Percentiles rank a stretch among this genome's conserved stretches.
Conservation (phyloP, 2,329 filamentous ascomycete species). For the Botrytis pseudocinerea region DNA sequence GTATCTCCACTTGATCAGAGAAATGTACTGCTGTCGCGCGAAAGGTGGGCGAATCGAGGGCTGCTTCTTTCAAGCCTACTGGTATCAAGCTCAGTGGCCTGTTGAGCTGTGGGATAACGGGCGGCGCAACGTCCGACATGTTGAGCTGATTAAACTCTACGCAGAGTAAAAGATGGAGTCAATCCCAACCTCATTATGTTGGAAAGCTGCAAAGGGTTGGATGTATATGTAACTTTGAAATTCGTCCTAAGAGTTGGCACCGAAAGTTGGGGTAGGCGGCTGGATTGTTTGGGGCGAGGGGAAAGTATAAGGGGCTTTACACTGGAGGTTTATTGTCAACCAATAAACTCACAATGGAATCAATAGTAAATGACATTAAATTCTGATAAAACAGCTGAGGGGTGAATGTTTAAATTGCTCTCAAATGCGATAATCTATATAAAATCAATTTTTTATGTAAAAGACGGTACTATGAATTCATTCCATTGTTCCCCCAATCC, state of each 20-base stretch:
- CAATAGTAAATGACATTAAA: background rate
- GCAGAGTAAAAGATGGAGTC: slow-evolving; percentile 12
- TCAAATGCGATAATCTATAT: background rate
- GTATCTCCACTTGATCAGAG: slow-evolving; percentile 82
- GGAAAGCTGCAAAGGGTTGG: background rate
- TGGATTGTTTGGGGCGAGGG: background rate
- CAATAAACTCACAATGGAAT: background rate
- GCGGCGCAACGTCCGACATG: slow-evolving; percentile 30
- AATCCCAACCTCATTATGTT: slow-evolving; percentile 21
- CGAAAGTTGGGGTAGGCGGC: background rate
- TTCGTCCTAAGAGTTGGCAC: background rate
- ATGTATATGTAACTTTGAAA: background rate
- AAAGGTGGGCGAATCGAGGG: slow-evolving; percentile 94
- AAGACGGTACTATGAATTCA: background rate
- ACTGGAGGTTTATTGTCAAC: background rate
- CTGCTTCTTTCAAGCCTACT: slow-evolving; percentile 88
- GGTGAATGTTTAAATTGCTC: background rate
- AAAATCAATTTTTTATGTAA: background rate
- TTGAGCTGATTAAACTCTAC: slow-evolving; percentile 31
- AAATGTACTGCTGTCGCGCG: slow-evolving; percentile 85
- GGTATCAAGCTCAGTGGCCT: slow-evolving; percentile 49
- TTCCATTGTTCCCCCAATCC: background rate
- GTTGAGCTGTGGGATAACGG: slow-evolving; percentile 30
- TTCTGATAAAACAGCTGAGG: background rate
- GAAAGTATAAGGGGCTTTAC: slow-evolving; percentile 10